These are phyloP conservation scores for Dissophora globulifera DNA, from an alignment of 192 early-diverging fungal species.

Conservation along the genomic window DNA sequence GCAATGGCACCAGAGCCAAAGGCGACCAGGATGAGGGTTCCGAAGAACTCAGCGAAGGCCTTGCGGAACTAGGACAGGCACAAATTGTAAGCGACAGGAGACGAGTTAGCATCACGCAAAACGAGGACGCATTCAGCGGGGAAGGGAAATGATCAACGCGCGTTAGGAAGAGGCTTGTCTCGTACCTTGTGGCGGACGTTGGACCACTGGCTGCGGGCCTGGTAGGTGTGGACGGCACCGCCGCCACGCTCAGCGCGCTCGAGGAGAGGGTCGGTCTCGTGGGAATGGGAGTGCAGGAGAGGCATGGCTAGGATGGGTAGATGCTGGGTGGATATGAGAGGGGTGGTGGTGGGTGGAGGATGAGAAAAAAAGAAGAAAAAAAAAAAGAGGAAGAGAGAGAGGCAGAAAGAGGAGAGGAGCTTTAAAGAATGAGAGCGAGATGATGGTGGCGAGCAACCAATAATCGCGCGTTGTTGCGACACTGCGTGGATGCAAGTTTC, in stretches of 20 bases:
- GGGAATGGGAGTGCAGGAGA: slow-evolving; percentile 22
- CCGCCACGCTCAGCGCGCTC: slow-evolving; percentile 38
- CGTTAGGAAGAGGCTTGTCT: neutral
- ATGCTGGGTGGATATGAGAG: neutral
- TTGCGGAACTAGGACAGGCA: slow-evolving; percentile 35
- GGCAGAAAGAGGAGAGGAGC: too few relatives aligned
- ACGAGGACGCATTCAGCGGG: too few relatives aligned
- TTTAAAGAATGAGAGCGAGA: too few relatives aligned
- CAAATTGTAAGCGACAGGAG: too few relatives aligned
- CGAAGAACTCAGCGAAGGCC: slow-evolving; percentile 79
- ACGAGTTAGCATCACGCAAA: too few relatives aligned
- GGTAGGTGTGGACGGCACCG: slow-evolving; percentile 6
- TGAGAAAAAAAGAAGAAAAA: slow-evolving; percentile 5
- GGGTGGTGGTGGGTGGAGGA: slow-evolving; percentile 5
- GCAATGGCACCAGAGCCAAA: slow-evolving; percentile 77
- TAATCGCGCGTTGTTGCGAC: too few relatives aligned
- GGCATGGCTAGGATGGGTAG: too few relatives aligned
- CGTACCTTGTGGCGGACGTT: slow-evolving; percentile 51
- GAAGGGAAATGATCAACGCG: too few relatives aligned
- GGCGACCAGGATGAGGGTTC: slow-evolving; percentile 73
- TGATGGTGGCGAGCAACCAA: too few relatives aligned
- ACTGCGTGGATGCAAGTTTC: too few relatives aligned
- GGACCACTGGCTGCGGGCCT: slow-evolving; percentile 45
- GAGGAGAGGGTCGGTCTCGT: slow-evolving; percentile 51
- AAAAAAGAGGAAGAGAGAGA: slow-evolving; percentile 4